A percentile compares a stretch with the other conserved stretches of the same genome.
These are phyloP conservation scores for Cicer arietinum DNA, from an alignment of 306 rosid species.

Conservation along the genomic window DNA sequence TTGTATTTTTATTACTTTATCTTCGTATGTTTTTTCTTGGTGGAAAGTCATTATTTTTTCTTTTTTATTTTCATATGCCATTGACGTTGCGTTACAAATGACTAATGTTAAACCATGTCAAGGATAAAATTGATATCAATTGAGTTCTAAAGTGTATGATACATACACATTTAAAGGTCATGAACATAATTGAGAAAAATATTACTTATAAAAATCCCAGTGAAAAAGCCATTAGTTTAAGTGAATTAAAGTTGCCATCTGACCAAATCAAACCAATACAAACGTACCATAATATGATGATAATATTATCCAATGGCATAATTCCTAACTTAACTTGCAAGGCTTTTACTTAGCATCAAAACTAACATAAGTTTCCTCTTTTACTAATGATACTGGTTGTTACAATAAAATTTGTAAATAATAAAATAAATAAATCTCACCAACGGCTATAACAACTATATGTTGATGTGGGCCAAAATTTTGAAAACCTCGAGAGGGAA, in stretches of 20 bases:
- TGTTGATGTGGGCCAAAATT: constrained; percentile 45
- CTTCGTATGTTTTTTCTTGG: neutral
- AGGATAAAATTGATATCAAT: neutral
- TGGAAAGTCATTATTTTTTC: neutral
- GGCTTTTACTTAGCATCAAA: constrained; percentile 47
- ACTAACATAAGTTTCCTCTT: constrained; percentile 21
- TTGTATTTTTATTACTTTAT: constrained; percentile 18
- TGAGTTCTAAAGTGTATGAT: neutral
- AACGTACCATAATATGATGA: neutral
- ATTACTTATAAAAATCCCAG: neutral
- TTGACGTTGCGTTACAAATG: constrained; percentile 40
- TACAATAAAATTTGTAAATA: constrained; percentile 48
- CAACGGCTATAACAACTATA: constrained; percentile 45
- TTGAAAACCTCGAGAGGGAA: constrained; percentile 62
- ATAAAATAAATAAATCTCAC: constrained; percentile 37
- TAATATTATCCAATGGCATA: constrained; percentile 3
- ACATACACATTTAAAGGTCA: neutral
- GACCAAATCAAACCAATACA: constrained; percentile 21
- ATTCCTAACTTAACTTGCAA: constrained; percentile 57
- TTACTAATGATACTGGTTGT: constrained; percentile 55
- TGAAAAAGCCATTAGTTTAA: constrained; percentile 22
- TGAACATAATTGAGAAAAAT: neutral
- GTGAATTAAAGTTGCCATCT: constrained; percentile 48
- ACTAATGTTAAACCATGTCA: neutral
- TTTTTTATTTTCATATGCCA: neutral